These are phyloP conservation scores for Aspergillus proliferans DNA, from an alignment of 2,329 filamentous ascomycete species.

Conservation along the genomic window DNA sequence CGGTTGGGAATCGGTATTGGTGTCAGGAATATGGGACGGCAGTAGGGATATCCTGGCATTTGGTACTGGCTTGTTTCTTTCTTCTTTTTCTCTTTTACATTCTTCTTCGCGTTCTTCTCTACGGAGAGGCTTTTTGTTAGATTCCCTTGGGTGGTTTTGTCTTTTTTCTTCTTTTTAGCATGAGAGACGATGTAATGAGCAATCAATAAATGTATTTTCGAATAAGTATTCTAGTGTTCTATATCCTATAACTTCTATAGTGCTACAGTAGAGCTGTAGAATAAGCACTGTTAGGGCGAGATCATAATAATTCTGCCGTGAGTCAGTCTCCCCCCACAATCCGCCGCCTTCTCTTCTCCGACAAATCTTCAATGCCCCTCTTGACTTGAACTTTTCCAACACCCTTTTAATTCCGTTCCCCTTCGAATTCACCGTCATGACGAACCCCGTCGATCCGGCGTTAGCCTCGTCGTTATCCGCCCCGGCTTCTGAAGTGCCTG, in stretches of 20 bases:
- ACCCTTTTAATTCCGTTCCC: slow-evolving; percentile 13
- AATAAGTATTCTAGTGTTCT: background rate
- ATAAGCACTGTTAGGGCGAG: slow-evolving; percentile 18
- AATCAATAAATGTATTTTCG: background rate
- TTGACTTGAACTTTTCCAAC: slow-evolving; percentile 1
- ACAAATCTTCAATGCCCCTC: slow-evolving; percentile 22
- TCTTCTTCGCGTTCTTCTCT: background rate
- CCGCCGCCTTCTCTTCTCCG: slow-evolving; percentile 11
- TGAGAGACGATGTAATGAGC: slow-evolving; percentile 2
- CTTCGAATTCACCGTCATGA: slow-evolving; percentile 20
- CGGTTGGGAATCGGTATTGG: slow-evolving; percentile 1
- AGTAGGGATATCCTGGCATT: slow-evolving; percentile 5
- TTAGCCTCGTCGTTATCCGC: slow-evolving; percentile 11
- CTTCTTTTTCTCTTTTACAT: background rate
- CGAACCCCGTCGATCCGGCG: slow-evolving; percentile 19
- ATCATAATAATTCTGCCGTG: slow-evolving; percentile 21
- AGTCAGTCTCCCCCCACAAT: slow-evolving; percentile 23
- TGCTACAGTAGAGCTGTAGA: background rate
- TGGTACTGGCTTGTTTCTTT: background rate
- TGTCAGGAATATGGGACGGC: background rate
- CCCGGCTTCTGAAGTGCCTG: slow-evolving; percentile 11
- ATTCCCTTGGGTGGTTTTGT: background rate
- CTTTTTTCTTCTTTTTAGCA: slow-evolving; percentile 4
- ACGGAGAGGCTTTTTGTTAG: background rate
- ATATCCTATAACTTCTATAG: background rate